Evolutionary conservation across 2,329 filamentous ascomycete genomes (phyloP), one percentile per base, ranked within the genome.

Genomic region (Pseudocercospora fijiensis): DNA sequence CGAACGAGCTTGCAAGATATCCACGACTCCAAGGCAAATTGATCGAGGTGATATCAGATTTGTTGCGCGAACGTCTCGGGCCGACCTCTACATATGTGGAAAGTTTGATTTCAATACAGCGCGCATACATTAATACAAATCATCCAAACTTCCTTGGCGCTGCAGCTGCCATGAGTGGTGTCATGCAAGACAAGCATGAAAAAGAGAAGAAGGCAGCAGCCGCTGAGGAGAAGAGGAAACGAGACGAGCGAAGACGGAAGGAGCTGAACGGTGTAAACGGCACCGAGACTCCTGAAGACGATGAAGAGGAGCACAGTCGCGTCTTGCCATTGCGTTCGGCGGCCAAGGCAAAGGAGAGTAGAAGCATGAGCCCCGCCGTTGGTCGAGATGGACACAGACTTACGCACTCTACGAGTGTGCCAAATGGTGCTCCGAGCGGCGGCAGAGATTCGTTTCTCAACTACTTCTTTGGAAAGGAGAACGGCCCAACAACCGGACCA

Each of bases 41-140:
- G 49, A 99, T 99, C 67, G 95, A 99, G 78, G 94, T 97, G 18
- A 95, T 99, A 2, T 98, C 95, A 6, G 95, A 99, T 76, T 86
- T 99, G 51, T 84, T 99, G 58, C 88, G 95, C 60, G 95, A 99
- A 80, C 87, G 94, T 65, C 84, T 99, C 5, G 95, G 95, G 1
- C 95, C 95, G 10, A 88, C 90, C 62, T 96, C 94, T 1, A 85
- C 80, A 58, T 99, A 99, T 71, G 95, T 99, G 49, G 95, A 97
- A 78, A 98, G 94, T 45, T 84, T 99, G 66, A 99, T 99, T 69
- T 90, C 95, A 26, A 99, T 99, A 65, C 95, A 99, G 79, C 87
- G 95, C 70, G 95, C 95, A 20, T 99, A 99, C 79, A 98, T 99
- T 80, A 99, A 99, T 81, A 99, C 95, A 47, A 99, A 99, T 75